Percentiles rank a stretch among this genome's conserved stretches.
Conservation (phyloP, 2,329 filamentous ascomycete species). For the Neoscytalidium dimidiatum region DNA sequence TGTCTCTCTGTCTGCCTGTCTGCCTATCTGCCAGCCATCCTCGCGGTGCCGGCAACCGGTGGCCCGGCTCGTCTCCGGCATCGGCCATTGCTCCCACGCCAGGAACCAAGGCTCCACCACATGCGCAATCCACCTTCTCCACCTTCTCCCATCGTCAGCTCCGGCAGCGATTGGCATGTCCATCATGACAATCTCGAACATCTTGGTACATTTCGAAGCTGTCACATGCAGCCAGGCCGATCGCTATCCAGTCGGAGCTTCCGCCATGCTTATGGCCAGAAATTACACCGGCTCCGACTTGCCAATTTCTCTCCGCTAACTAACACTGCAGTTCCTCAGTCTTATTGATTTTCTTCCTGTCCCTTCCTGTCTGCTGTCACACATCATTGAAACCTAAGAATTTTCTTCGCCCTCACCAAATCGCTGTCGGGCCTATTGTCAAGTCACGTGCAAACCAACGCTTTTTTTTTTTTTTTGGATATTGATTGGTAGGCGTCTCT, state of each 20-base stretch:
- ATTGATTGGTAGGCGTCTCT: no score
- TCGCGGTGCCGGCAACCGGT: no score
- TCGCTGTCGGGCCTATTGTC: no score
- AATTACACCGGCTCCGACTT: background rate
- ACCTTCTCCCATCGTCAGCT: background rate
- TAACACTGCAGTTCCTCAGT: no score
- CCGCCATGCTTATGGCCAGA: background rate
- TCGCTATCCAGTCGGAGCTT: background rate
- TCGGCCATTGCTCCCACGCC: background rate
- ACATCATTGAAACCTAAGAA: no score
- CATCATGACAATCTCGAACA: background rate
- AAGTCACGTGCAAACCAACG: no score
- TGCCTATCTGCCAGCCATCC: no score
- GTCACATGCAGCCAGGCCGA: background rate
- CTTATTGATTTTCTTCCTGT: no score
- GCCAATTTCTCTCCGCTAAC: no score
- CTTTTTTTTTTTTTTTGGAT: no score
- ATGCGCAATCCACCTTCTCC: background rate
- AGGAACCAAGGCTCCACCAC: background rate
- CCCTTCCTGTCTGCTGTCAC: no score
- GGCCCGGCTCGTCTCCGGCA: constrained; percentile 3
- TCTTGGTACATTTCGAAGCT: background rate
- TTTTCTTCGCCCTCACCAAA: no score
- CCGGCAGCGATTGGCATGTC: background rate
- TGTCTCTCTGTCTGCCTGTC: background rate